Base-by-base conservation (phyloP, 805 yeast genomes). In the Candida broadrunensis region DNA sequence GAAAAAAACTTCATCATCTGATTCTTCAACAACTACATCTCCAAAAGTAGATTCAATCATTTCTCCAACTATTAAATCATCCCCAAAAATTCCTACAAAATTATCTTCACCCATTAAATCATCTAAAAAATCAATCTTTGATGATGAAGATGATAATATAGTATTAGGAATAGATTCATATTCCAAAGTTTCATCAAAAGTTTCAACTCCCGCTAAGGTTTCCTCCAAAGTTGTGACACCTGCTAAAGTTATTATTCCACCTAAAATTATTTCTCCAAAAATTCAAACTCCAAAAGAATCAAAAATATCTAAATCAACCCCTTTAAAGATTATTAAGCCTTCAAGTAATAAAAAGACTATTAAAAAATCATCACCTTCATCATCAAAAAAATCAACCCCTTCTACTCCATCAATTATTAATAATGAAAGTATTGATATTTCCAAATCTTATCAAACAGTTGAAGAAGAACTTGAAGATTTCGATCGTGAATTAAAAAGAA, bases 381-480 rank as follows among this genome's bases (percentile, higher is more conserved):
- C 26, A 12, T 15, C 37, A 5, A 37, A 8, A 17, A 30, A n/a
- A 15, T n/a, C 25, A 9, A 29, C 14, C 26, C 12, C 31, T 12
- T 9, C 14, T 18, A 31, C 21, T 11, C 12, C 29, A n/a, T 13
- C 26, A 6, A n/a, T 18, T n/a, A 6, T 9, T 21, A 7, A 6
- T 21, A 21, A 21, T 21, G 6, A 21, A 7, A 21, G 24, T 21
- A 9, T 7, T 9, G 35, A 18, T 14, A 13, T 15, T n/a, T 13
- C 42, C 6, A 23, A 41, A 9, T 21, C 40, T 6, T 38, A 36
- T 15, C 24, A 41, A 33, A 41, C 56, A 2, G 37, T 55, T 7
- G 50, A 54, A 17, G 62, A 60, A 25, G 66, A 62, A 35, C 48
- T 45, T 8, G 41, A 37, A 3, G 49, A 54, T 38, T 63, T 61